Evolutionary conservation across 371 early-diverging fungal genomes (phyloP).

Genomic region (Parasitella parasitica): DNA sequence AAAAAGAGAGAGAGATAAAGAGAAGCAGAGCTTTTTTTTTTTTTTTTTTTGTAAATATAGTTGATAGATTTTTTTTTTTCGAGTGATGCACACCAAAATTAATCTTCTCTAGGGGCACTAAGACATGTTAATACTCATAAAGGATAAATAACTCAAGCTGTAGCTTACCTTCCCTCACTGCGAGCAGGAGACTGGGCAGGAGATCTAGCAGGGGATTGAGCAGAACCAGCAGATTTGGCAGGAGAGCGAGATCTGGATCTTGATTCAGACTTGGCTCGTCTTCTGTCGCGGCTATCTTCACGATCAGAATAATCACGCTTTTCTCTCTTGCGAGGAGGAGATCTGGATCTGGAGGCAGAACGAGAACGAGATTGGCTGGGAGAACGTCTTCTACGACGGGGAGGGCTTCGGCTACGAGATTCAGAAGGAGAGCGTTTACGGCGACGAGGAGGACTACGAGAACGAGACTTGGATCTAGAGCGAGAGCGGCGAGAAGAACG

Average conservation of each 20-base stretch:
- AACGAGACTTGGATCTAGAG: constrained; percentile 37
- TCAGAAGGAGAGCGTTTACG: constrained; percentile 39
- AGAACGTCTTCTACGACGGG: constrained; percentile 25
- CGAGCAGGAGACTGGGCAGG: constrained; percentile 26
- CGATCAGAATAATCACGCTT: constrained; percentile 45
- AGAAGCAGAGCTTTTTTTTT: neutral
- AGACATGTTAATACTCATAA: neutral
- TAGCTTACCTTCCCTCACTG: constrained; percentile 28
- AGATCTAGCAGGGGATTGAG: constrained; percentile 25
- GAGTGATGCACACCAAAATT: neutral
- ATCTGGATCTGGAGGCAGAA: constrained; percentile 39
- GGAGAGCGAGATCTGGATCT: constrained; percentile 54
- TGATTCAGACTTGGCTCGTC: constrained; percentile 2
- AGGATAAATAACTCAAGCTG: neutral
- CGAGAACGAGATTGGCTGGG: constrained; percentile 38
- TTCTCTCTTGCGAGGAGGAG: constrained; percentile 39
- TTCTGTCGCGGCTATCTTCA: constrained; percentile 25
- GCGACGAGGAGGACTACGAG: constrained; percentile 44
- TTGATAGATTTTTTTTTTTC: neutral
- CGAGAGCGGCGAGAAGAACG: constrained; percentile 43
- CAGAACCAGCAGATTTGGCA: constrained; percentile 15
- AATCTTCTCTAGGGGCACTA: constrained; percentile 24
- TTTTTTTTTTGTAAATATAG: neutral
- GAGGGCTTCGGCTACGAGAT: constrained; percentile 44
- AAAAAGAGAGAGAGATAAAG: neutral